Base-by-base conservation (phyloP, 352 stramenopile genomes). In the Thalassiosira hispida region DNA sequence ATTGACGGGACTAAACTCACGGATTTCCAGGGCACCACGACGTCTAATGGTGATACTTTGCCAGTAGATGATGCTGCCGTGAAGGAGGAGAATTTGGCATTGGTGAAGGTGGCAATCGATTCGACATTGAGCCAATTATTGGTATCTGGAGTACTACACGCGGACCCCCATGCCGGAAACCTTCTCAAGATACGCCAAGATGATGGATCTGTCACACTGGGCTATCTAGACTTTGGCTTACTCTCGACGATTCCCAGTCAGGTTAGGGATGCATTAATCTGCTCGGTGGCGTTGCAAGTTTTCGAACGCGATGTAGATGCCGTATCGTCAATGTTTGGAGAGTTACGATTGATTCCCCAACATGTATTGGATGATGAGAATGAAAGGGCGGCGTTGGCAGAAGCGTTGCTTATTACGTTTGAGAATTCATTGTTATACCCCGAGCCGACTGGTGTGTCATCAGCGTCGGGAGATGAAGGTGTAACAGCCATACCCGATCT, bases 101-200 rank as follows among this genome's bases (percentile, higher is more conserved):
- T 94, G 51, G 80, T 94, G 11, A 68, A 90, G 57, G 38, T 85
- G 42, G 83, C 83, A 11, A 93, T 92, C 27, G 74, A 87, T 38
- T 85, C 72, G 14, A 94, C 89, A 0, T 75, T 96, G 8, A 90
- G 77, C 29, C 93, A 96, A 73, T 75, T 96, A 9, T 77, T 96
- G n/a, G 92, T 95, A 33, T 90, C 80, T 14, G 90, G 90, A 23
- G 56, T 91, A 14, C 64, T 92, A 14, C 80, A 91, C 65, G 88
- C 84, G 14, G 88, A 94, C 78, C 86, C 88, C 7, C 86, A 94
- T 67, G 80, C 69, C 0, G 68, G 68, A 6, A 83, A 77, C 22
- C 66, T 83, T 12, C 69, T 76, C 20, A 84, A 81, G 31, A 52
- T 82, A 35, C 20, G 42, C 14, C 25, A 35, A 1, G 59, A 82